Percentiles rank a stretch among this genome's conserved stretches.
Conservation (phyloP, 2,329 filamentous ascomycete genomes). For the Ceratocystis eucalypticola region DNA sequence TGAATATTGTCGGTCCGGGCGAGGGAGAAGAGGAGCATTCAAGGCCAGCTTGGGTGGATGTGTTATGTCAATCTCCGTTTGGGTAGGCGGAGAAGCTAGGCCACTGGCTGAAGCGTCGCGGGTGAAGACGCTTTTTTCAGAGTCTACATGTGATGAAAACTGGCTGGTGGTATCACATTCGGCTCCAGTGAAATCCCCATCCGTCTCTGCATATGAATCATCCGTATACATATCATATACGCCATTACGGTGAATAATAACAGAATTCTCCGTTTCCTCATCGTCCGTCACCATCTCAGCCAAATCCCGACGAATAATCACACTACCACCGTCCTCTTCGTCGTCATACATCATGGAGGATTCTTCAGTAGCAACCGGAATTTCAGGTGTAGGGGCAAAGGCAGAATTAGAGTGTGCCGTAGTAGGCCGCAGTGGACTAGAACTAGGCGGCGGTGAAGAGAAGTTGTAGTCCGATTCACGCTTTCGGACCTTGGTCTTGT, state of each 20-base stretch:
- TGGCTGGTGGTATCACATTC: slow-evolving; percentile 25
- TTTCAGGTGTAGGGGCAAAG: slow-evolving; percentile 55
- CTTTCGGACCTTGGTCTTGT: slow-evolving; percentile 46
- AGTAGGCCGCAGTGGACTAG: slow-evolving; percentile 40
- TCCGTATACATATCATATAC: slow-evolving; percentile 29
- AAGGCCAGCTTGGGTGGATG: slow-evolving; percentile 21
- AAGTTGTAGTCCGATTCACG: slow-evolving; percentile 50
- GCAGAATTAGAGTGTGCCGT: slow-evolving; percentile 31
- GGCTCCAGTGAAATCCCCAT: slow-evolving; percentile 22
- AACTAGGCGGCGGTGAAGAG: slow-evolving; percentile 46
- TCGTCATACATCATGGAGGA: slow-evolving; percentile 42
- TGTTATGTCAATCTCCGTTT: slow-evolving; percentile 17
- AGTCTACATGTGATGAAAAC: slow-evolving; percentile 25
- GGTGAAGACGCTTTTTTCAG: slow-evolving; percentile 25
- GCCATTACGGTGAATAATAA: slow-evolving; percentile 16
- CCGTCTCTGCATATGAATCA: slow-evolving; percentile 33
- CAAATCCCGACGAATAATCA: slow-evolving; percentile 57
- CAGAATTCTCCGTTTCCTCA: slow-evolving; percentile 27
- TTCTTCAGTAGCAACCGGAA: slow-evolving; percentile 76
- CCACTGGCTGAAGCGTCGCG: slow-evolving; percentile 17
- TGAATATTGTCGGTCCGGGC: slow-evolving; percentile 13
- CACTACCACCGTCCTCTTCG: slow-evolving; percentile 41
- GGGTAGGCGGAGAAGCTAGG: slow-evolving; percentile 12
- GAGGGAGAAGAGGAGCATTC: slow-evolving; percentile 25
- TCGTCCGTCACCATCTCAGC: slow-evolving; percentile 33